Evolutionary conservation across 2,329 filamentous ascomycete genomes (phyloP), one percentile per base, ranked within the genome.

Genomic region (Penicillium sp.): DNA sequence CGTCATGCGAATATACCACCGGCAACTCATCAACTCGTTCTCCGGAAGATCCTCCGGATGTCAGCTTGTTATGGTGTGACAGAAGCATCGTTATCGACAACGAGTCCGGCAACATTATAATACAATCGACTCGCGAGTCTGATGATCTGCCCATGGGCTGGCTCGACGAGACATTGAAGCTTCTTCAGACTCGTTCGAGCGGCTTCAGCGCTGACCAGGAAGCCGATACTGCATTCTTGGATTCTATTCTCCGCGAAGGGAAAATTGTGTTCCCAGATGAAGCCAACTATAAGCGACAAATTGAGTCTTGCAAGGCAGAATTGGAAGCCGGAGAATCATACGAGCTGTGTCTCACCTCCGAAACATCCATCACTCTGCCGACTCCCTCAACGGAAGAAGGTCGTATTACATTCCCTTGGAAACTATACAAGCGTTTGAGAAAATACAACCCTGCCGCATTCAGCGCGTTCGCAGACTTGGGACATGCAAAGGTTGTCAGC

Each of bases 281-380:
- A 13, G 57, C 69, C 11, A 69, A 69, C 14, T 94, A 93, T 61
- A 81, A 83, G 56, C 67, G 72, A 3, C 81, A 85, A 56, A 84
- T 93, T n/a, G 69, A 73, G 18, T 66, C 71, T 29, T 93, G 87
- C 60, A 85, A 91, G 60, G 76, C 80, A 4, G 77, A 80, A 51
- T 86, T 95, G 52, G 78, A 82, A 3, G 82, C 84, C 0, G 89
- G 89, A 11, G 82, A 90, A 52, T 89, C 87, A 0, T 95, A 95
- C 65, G 89, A 95, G 63, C 77, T 95, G 6, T 94, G 88, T 56
- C 77, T 94, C 6, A 94, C 88, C 0, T 83, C 82, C 40, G 83
- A 88, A 64, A 89, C 86, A 9, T 77, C 74, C 28, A 79, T 93
- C 55, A 76, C 64, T 16, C 70, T 71, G 53, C 56, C 61, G 18